Evolutionary conservation across 345 rosid species (phyloP).

Genomic region (Hibiscus tridactylites): DNA sequence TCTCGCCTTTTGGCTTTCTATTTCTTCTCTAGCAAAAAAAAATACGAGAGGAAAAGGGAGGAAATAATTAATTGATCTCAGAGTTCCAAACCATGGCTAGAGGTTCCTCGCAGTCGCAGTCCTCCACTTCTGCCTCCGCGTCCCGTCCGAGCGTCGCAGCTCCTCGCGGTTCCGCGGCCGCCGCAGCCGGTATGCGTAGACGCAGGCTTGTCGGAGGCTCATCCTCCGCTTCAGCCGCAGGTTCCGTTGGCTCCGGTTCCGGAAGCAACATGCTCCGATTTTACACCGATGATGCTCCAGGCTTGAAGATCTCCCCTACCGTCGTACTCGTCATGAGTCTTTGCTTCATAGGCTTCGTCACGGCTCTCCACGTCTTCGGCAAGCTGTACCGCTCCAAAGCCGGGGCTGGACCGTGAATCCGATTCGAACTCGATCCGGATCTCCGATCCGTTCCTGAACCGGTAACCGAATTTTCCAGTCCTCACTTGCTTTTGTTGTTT

Average conservation of each 20-base stretch:
- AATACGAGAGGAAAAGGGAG: too few relatives aligned
- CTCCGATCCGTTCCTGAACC: not conserved
- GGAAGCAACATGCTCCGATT: conserved; percentile 79
- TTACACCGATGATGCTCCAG: conserved; percentile 91
- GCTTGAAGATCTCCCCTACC: conserved; percentile 86
- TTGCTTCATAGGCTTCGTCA: conserved; percentile 94
- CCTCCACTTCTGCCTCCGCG: conserved; percentile 38
- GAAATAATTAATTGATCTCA: not conserved
- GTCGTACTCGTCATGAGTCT: conserved; percentile 86
- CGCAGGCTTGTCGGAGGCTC: conserved; percentile 49
- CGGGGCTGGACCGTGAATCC: conserved; percentile 29
- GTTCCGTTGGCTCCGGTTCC: conserved; percentile 24
- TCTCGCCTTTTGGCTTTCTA: not conserved
- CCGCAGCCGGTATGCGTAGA: conserved; percentile 88
- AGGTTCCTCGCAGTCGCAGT: conserved; percentile 76
- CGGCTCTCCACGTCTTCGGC: conserved; percentile 90
- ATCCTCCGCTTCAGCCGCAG: conserved; percentile 22
- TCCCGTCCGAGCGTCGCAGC: conserved; percentile 63
- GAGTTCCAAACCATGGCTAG: conserved; percentile 43
- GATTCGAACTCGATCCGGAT: conserved; percentile 2
- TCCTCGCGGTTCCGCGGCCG: conserved; percentile 88
- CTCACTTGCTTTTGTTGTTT: not conserved
- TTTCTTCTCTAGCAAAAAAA: not conserved
- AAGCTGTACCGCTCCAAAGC: conserved; percentile 70
- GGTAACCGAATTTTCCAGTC: too few relatives aligned